Conservation (phyloP, 2,329 filamentous ascomycete genomes). For the Apiospora aurea region DNA sequence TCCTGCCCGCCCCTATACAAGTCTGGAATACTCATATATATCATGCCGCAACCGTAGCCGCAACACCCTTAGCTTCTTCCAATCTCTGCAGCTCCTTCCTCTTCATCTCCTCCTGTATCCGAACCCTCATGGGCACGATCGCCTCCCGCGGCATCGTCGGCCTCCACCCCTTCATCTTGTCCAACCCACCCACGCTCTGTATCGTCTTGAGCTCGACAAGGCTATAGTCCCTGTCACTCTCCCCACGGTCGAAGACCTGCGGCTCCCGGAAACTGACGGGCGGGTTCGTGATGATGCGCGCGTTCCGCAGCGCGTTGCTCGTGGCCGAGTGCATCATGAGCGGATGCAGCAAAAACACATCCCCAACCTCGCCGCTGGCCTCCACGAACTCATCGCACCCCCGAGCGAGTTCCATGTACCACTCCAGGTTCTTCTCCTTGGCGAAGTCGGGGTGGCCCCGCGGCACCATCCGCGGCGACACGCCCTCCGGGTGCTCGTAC, state of each 20-base stretch:
- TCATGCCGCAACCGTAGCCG: constrained; percentile 35
- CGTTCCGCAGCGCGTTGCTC: constrained; percentile 53
- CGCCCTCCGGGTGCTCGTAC: constrained; percentile 68
- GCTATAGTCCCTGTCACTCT: constrained; percentile 54
- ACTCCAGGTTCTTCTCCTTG: constrained; percentile 51
- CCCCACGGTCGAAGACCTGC: constrained; percentile 58
- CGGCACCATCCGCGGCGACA: constrained; percentile 70
- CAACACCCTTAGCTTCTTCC: constrained; percentile 35
- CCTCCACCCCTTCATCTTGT: constrained; percentile 57
- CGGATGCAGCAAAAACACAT: constrained; percentile 66
- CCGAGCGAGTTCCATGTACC: constrained; percentile 50
- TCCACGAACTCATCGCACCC: constrained; percentile 57
- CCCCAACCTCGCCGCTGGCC: constrained; percentile 59
- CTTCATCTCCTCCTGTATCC: constrained; percentile 58
- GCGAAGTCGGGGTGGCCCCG: constrained; percentile 56
- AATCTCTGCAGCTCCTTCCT: constrained; percentile 56
- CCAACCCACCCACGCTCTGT: constrained; percentile 52
- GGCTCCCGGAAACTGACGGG: constrained; percentile 59
- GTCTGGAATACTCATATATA: neutral
- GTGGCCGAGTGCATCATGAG: constrained; percentile 65
- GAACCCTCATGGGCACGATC: constrained; percentile 57
- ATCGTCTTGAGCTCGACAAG: constrained; percentile 64
- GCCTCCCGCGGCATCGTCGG: constrained; percentile 56
- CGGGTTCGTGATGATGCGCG: constrained; percentile 64
- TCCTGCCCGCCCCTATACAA: neutral